Percentiles rank a stretch among this genome's conserved stretches.
Evolutionary conservation across 768 basidiomycete genomes (phyloP).

Genomic region (Lactarius evosmus): DNA sequence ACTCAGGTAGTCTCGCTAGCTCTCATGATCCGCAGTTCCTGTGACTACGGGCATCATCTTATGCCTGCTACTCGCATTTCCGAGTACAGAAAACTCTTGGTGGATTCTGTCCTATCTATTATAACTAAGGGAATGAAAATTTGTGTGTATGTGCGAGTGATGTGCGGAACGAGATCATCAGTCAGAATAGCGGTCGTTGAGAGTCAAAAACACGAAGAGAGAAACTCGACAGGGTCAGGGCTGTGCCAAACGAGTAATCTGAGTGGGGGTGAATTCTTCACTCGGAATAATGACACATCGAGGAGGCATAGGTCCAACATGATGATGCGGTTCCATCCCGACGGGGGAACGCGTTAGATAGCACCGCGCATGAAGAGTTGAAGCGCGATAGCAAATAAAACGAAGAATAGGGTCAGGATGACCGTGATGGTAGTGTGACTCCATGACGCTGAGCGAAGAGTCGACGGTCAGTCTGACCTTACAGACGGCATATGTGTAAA

Average conservation of each 20-base stretch:
- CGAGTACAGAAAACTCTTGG: not conserved
- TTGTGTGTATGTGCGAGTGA: not conserved
- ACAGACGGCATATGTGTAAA: not conserved
- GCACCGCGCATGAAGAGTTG: slow-evolving; percentile 33
- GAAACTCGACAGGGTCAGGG: not conserved
- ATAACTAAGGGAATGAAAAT: not conserved
- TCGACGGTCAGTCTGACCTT: not conserved
- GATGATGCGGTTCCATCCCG: too few species aligned
- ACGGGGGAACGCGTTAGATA: too few species aligned
- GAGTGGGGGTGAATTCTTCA: not conserved
- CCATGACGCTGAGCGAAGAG: slow-evolving; percentile 34
- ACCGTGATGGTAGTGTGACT: slow-evolving; percentile 39
- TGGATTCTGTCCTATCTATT: not conserved
- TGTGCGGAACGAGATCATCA: not conserved
- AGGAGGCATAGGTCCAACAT: too few species aligned
- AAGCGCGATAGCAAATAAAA: slow-evolving; percentile 43
- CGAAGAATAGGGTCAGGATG: slow-evolving; percentile 42
- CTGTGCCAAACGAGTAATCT: not conserved
- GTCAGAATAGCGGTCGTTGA: not conserved
- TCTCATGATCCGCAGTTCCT: not conserved
- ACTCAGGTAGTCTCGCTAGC: not conserved
- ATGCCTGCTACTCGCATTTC: not conserved
- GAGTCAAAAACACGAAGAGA: not conserved
- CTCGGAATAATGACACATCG: too few species aligned
- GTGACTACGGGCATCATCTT: not conserved